Conservation (phyloP, 371 early-diverging fungal species). For the Nematocida sp. region DNA sequence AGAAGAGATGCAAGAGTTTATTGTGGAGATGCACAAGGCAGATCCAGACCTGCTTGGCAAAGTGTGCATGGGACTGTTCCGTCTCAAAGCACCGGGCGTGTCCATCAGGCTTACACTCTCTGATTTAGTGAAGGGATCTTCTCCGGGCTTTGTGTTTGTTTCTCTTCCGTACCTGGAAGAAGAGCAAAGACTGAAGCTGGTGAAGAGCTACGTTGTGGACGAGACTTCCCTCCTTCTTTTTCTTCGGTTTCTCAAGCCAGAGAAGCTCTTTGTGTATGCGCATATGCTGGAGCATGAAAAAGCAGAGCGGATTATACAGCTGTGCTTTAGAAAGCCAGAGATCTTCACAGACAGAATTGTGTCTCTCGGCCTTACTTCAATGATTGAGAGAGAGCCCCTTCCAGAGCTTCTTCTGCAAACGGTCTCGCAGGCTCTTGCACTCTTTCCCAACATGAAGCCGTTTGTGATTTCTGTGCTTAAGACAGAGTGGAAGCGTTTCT, state of each 20-base stretch:
- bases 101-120: not conserved
- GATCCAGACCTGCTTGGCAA: constrained; percentile 33
- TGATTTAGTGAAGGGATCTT: not conserved
- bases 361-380: not conserved
- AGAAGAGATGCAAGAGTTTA: not conserved
- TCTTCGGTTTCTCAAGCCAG: constrained; percentile 18
- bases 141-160: constrained; percentile 21
- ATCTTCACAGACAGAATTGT: constrained; percentile 33
- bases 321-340: constrained; percentile 12
- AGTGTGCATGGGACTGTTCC: constrained; percentile 37
- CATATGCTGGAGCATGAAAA: not conserved
- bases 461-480: constrained; percentile 7
- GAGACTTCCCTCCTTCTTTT: constrained; percentile 32
- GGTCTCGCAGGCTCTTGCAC: not conserved
- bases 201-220: constrained; percentile 21
- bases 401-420: not conserved
- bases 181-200: not conserved
- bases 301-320: not conserved
- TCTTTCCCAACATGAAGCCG: constrained; percentile 36
- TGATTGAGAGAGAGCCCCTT: not conserved
- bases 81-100: constrained; percentile 8
- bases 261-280: not conserved
- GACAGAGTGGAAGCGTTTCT: not conserved
- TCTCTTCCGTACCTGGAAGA: constrained; percentile 26
- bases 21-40: not conserved